Evolutionary conservation across 805 yeast species (phyloP), one percentile per base, ranked within the genome.

Genomic region (Wickerhamia fluorescens): DNA sequence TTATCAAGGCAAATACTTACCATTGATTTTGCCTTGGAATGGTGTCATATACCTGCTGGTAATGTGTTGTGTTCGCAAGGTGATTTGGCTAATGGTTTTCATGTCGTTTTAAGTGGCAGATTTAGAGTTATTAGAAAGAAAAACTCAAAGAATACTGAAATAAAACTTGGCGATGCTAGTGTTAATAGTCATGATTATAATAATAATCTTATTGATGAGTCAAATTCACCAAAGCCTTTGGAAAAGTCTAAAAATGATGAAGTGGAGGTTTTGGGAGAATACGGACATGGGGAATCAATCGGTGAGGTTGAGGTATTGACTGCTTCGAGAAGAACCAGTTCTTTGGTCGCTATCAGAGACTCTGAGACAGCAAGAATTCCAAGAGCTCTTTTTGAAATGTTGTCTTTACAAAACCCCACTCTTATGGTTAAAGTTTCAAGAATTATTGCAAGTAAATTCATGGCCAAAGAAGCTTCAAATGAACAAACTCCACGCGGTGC

Each of bases 251-350:
- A 42, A 9, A 37, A 38, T 11, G 53, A 45, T 1, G 53, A 54
- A 9, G 43, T 45, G 20, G 58, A 52, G 20, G 58, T 75, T 1
- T 42, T 78, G 10, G 83, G 81, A 2, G 98, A 89, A 49, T 78
- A 75, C 45, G 95, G 96, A 2, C 95, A 87, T 51, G 96, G 96
- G 5, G 94, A 86, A 43, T 82, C 95, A 23, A 71, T 92, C 35
- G 98, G 97, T 3, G 97, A 89, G 54, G 80, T 92, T 6, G 98
- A 89, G 52, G 96, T 89, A 3, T 64, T 89, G 37, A 86, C 94
- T 0, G 86, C 86, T 8, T 70, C 80, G 7, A 68, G 76, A 33
- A 70, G 94, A 49, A 68, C 74, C 3, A 68, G 68, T 27, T 76
- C 88, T 0, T 69, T 82, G 39, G 75, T 85, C 22, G 95, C 97